Percentiles rank a stretch among this genome's conserved stretches.
Conservation (phyloP, 345 rosid species). For the Gossypium mustelinum region DNA sequence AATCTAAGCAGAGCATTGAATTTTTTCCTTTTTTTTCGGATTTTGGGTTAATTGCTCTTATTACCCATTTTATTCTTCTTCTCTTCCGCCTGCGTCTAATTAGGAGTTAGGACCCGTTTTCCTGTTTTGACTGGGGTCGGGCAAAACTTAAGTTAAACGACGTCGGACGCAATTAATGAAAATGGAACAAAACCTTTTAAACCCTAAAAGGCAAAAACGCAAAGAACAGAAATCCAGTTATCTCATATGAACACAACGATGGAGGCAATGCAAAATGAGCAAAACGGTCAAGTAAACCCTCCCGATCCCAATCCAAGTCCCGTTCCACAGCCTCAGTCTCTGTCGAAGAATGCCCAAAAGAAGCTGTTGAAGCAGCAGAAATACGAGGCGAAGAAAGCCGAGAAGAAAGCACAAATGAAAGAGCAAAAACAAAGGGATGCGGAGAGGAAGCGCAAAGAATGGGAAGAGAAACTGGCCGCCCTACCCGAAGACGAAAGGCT, state of each 20-base stretch:
- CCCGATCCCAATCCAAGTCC: background rate
- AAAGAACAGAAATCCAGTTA: background rate
- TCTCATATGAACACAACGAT: background rate
- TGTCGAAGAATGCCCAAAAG: slow-evolving; percentile 81
- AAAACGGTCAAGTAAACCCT: background rate
- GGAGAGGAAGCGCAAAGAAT: slow-evolving; percentile 57
- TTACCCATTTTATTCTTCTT: background rate
- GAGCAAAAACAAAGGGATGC: slow-evolving; percentile 63
- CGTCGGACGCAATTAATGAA: slow-evolving; percentile 10
- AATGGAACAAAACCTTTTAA: background rate
- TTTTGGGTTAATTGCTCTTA: background rate
- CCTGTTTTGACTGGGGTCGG: background rate
- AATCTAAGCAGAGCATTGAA: background rate
- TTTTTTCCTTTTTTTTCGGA: background rate
- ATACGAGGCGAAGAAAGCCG: slow-evolving; percentile 77
- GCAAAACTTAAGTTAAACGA: background rate
- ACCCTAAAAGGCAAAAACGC: background rate
- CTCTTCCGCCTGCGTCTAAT: background rate
- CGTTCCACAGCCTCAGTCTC: slow-evolving; percentile 20
- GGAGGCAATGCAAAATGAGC: slow-evolving; percentile 2
- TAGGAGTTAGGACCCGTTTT: background rate
- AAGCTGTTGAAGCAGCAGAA: slow-evolving; percentile 71
- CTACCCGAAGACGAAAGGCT: slow-evolving; percentile 58
- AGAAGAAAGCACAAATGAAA: slow-evolving; percentile 75
- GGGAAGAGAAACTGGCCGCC: slow-evolving; percentile 50